phyloP scores from a whole-genome alignment of 2,329 filamentous ascomycete genomes.

The Colletotrichum sp. region DNA sequence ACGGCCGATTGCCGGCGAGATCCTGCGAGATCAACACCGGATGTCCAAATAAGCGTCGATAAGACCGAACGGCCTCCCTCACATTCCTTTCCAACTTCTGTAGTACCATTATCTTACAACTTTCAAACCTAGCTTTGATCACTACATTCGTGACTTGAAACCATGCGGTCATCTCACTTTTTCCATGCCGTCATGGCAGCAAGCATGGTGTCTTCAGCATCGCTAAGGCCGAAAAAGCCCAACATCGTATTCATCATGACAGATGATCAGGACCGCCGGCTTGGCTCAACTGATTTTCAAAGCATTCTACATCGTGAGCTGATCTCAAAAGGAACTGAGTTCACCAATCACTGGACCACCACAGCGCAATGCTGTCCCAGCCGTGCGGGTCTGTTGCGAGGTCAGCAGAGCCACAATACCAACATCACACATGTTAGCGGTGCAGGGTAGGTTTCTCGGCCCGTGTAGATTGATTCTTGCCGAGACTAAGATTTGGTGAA shows the following conservation, averaged over 20 bases:
- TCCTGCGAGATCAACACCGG: not conserved
- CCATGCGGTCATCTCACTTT: not conserved
- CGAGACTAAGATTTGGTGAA: not conserved
- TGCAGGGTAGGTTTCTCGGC: not conserved
- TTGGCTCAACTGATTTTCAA: conserved; percentile 23
- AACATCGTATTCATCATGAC: conserved; percentile 29
- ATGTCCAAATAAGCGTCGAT: not conserved
- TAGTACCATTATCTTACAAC: rapidly evolving
- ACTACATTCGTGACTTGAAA: rapidly evolving
- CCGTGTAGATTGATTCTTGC: not conserved
- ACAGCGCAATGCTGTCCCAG: conserved; percentile 31
- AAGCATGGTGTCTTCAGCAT: not conserved
- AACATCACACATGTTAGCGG: conserved; percentile 31
- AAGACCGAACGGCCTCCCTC: not conserved
- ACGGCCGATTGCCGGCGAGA: not conserved
- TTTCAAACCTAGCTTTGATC: rapidly evolving
- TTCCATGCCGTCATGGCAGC: not conserved
- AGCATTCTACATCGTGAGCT: conserved; percentile 24
- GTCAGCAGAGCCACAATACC: conserved; percentile 31
- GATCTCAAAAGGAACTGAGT: conserved; percentile 26
- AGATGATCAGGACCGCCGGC: conserved; percentile 26
- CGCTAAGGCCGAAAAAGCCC: not conserved
- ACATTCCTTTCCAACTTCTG: not conserved
- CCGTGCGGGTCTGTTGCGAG: conserved; percentile 27
- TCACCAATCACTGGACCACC: conserved; percentile 31